Base-by-base conservation (phyloP, 2,329 filamentous ascomycete genomes). In the Botrytis medusae region DNA sequence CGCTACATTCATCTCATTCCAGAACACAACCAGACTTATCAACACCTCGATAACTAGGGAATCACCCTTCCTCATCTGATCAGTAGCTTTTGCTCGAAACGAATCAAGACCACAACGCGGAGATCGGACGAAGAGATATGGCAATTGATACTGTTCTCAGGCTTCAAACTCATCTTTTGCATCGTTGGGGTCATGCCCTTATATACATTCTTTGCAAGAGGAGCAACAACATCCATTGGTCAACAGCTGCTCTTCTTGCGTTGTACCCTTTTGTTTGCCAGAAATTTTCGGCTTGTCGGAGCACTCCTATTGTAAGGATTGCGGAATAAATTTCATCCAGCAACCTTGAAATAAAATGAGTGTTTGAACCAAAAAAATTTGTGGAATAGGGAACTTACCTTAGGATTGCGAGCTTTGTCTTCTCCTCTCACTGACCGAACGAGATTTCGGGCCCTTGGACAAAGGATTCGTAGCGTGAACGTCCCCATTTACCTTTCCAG, bases 1-100 rank as follows among this genome's bases (percentile, higher is more conserved):
- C n/a, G 29, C n/a, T 37, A 16, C n/a, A 10, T 20, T 16, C 14
- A 37, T 67, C 46, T 40, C 32, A 29, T 34, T 4, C 48, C 5
- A n/a, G 48, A 14, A 54, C 37, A 67, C 9, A 20, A 34, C 6
- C 18, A 48, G 16, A 34, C 20, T 44, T 20, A 29, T 63, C 37
- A 32, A 63, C 40, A 2, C 22, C 16, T 25, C 63, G 48, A 20
- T 16, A 16, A 7, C 20, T 8, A 25, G 9, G 1, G 16, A 9
- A 48, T 25, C n/a, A 22, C 10, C 9, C 14, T 40, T 18, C 16
- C 37, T 54, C 22, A 54, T n/a, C n/a, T 40, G 16, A 14, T 7
- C 6, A n/a, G 29, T 22, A 1, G 8, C 29, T 25, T 25, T 6
- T 12, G 0, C 10, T 9, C 18, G 8, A 2, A 25, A 32, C 12